Evolutionary conservation across 2,329 filamentous ascomycete genomes (phyloP).

Genomic region (Drechslerella coelobrocha): DNA sequence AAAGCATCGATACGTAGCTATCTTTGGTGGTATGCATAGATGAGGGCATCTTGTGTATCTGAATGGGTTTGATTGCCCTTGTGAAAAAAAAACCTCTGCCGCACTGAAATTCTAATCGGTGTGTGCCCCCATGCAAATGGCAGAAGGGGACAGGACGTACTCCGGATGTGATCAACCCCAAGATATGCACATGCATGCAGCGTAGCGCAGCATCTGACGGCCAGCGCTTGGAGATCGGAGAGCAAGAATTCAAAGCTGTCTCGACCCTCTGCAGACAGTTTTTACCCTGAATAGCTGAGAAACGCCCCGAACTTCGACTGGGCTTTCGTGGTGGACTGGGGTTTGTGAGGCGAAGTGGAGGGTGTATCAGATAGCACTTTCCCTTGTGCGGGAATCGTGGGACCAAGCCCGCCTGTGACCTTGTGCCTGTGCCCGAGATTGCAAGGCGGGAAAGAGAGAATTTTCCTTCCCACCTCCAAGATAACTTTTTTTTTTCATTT

Average conservation of each 20-base stretch:
- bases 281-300: conserved; percentile 42
- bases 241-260: conserved; percentile 5
- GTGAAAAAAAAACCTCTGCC: too few relatives aligned
- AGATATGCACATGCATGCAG: background rate
- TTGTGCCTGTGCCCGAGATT: conserved; percentile 22
- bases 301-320: conserved; percentile 50
- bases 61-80: too few relatives aligned
- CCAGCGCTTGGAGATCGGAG: conserved; percentile 11
- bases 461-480: conserved; percentile 25
- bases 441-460: conserved; percentile 42
- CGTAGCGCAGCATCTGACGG: background rate
- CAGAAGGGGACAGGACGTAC: too few relatives aligned
- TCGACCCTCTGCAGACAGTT: background rate
- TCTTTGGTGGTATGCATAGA: too few relatives aligned
- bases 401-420: conserved; percentile 8
- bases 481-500: background rate
- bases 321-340: conserved; percentile 34
- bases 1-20: too few relatives aligned
- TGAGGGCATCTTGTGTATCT: too few relatives aligned
- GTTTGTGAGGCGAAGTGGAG: conserved; percentile 12
- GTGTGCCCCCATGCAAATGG: too few relatives aligned
- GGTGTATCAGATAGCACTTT: conserved; percentile 47
- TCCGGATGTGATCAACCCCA: background rate
- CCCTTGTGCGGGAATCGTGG: conserved; percentile 41
- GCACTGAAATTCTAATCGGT: too few relatives aligned